phyloP scores from a whole-genome alignment of 2,329 filamentous ascomycete genomes.

The Colletotrichum echinochloae region DNA sequence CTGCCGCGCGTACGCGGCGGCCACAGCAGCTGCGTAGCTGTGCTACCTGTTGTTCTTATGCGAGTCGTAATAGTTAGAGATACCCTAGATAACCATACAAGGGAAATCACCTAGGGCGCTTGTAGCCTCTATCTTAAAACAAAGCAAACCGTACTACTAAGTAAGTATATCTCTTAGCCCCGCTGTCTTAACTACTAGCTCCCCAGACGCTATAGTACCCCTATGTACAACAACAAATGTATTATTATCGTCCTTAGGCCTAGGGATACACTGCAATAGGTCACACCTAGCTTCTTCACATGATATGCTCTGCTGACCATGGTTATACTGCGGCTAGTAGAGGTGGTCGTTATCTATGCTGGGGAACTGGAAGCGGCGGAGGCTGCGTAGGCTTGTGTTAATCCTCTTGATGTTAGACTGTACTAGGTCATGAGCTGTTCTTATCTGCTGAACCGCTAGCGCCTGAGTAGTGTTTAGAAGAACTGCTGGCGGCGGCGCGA shows the following conservation, averaged over 20 bases:
- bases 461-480: background rate
- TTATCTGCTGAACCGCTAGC: background rate
- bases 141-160: too few species aligned
- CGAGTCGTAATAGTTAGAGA: too few species aligned
- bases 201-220: constrained; percentile 35
- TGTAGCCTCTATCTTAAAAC: too few species aligned
- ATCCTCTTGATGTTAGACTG: background rate
- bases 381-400: background rate
- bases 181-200: too few species aligned
- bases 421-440: background rate
- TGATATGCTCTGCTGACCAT: background rate
- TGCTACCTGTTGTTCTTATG: too few species aligned
- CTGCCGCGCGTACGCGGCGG: too few species aligned
- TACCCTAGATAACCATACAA: too few species aligned
- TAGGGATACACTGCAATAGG: constrained; percentile 24
- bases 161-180: too few species aligned
- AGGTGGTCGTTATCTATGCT: background rate
- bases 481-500: constrained; percentile 3
- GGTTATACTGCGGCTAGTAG: background rate
- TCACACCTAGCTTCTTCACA: constrained; percentile 17
- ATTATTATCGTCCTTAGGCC: constrained; percentile 24
- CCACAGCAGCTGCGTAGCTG: too few species aligned
- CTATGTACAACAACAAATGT: constrained; percentile 39
- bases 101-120: too few species aligned
- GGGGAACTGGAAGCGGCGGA: background rate